Base-by-base conservation (phyloP, 2,329 filamentous ascomycete genomes). In the Penicillium sp. region DNA sequence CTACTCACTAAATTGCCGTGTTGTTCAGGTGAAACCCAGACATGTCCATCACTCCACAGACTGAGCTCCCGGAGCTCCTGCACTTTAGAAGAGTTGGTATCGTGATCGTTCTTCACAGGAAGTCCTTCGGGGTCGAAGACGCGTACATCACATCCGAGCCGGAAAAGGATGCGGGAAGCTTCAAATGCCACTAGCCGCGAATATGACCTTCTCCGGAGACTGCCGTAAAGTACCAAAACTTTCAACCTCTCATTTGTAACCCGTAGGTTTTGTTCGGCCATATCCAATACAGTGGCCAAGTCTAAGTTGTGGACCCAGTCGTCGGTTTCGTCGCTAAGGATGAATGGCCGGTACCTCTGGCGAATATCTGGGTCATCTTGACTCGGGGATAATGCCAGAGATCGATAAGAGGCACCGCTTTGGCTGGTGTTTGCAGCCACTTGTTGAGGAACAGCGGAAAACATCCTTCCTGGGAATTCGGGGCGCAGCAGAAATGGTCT, bases 1-100 rank as follows among this genome's bases (percentile, higher is more conserved):
- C 15, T 7, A 57, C 72, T 57, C 47, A 81, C 79, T 35, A 86
- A 57, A 55, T 81, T 84, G 0, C 83, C 83, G 54, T 87, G 83
- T 66, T 86, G 83, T 60, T 87, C 83, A 0, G 82, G 82, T 7
- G 78, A 81, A 8, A 83, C 70, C 83, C 83, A 86, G 13, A 86
- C 58, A 58, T 86, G 83, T 0, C 82, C 83, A 58, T 87, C 82
- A 46, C 80, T 83, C 83, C 83, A 87, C 9, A 65, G 69, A 54
- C 79, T 82, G 1, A 87, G 72, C 6, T 77, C 72, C 3, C 83
- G 75, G 5, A 86, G 72, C 60, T 86, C 83, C 55, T 81, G 80
- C 0, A 87, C 82, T 52, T 83, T 83, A 0, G 74, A 69, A 55
- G 86, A 82, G 3, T 60, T 63, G 49, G 79, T 75, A n/a, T 80